These are phyloP conservation scores for Trametes elegans DNA, from an alignment of 768 basidiomycete genomes.

Conservation along the genomic window DNA sequence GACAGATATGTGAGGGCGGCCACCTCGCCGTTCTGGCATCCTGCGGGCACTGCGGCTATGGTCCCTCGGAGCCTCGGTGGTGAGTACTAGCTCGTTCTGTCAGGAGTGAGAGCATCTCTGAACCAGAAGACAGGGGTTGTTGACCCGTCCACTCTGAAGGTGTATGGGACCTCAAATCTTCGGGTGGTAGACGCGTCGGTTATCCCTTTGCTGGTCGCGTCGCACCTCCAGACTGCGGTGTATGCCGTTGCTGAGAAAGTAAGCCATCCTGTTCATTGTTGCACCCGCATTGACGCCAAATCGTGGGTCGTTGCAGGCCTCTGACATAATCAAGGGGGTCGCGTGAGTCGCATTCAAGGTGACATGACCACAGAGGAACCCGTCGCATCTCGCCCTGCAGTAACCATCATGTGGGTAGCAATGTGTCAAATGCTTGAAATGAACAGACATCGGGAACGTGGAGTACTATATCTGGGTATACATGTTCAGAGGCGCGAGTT, in stretches of 20 bases:
- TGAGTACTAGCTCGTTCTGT: neutral
- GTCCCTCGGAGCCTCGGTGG: neutral
- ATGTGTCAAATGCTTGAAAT: too few species aligned
- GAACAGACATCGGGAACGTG: too few species aligned
- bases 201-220: neutral
- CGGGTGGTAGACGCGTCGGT: constrained; percentile 5
- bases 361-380: too few species aligned
- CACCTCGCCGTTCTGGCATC: constrained; percentile 1
- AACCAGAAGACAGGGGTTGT: constrained; percentile 3
- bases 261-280: too few species aligned
- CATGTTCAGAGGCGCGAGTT: too few species aligned
- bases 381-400: too few species aligned
- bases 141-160: constrained; percentile 2
- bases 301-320: too few species aligned
- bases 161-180: constrained; percentile 7
- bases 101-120: neutral
- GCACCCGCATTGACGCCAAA: too few species aligned
- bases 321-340: too few species aligned
- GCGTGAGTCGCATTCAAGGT: too few species aligned
- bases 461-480: too few species aligned
- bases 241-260: constrained; percentile 12
- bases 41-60: constrained; percentile 6
- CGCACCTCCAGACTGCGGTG: neutral
- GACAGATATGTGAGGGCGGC: neutral
- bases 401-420: too few species aligned